Conservation (phyloP, 2,329 filamentous ascomycete species). For the Cordyceps pruinosa region DNA sequence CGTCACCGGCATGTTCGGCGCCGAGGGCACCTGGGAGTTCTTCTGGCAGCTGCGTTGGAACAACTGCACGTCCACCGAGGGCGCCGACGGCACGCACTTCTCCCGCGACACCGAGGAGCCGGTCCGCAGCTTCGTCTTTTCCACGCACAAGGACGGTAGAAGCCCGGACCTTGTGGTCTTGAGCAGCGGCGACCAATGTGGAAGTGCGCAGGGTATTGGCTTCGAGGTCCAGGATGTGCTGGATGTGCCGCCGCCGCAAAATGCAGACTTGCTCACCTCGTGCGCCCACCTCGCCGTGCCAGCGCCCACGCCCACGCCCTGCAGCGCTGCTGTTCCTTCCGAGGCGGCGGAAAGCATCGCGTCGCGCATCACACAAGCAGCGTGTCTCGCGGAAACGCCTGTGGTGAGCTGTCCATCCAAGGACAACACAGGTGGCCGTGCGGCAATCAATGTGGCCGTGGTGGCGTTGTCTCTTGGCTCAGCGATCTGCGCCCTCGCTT, state of each 20-base stretch:
- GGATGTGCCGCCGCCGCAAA: neutral
- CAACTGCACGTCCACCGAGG: neutral
- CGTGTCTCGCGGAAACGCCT: neutral
- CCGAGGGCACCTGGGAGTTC: conserved; percentile 2
- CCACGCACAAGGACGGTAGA: neutral
- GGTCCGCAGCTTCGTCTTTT: neutral
- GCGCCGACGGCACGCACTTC: neutral
- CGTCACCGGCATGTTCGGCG: neutral
- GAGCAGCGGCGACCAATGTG: neutral
- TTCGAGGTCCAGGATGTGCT: neutral
- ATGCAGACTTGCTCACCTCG: neutral
- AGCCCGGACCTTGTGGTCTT: neutral
- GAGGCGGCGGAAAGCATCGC: neutral
- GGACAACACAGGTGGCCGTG: neutral
- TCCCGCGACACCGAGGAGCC: neutral
- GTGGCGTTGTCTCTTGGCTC: neutral
- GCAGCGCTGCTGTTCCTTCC: neutral
- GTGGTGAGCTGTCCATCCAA: neutral
- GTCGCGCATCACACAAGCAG: neutral
- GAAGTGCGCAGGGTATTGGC: neutral
- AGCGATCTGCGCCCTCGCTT: neutral
- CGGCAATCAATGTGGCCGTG: neutral
- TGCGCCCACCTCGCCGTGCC: neutral
- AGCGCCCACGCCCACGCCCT: neutral
- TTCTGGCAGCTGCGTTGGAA: conserved; percentile 7